phyloP scores from a whole-genome alignment of 208 protist species.

The Acanthamoeba lenticulata region DNA sequence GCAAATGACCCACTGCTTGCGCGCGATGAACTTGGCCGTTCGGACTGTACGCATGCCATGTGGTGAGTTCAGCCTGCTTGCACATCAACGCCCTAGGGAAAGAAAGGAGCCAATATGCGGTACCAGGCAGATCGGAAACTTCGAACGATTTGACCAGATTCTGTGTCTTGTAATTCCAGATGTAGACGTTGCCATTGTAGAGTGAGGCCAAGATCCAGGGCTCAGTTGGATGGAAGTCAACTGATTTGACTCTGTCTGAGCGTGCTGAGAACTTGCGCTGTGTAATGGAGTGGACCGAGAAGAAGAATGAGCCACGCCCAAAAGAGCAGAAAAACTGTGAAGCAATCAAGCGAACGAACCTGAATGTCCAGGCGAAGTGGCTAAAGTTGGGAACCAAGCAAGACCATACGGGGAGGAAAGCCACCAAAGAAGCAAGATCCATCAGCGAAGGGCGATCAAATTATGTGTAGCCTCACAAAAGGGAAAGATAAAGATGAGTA shows the following conservation, averaged over 20 bases:
- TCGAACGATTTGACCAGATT: constrained; percentile 97
- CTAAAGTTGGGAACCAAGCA: background rate
- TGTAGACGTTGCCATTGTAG: constrained; percentile 94
- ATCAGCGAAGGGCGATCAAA: background rate
- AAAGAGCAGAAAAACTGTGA: constrained; percentile 1
- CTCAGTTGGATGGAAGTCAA: constrained; percentile 98
- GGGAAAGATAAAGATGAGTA: too few relatives aligned
- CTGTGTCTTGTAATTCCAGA: constrained; percentile 98
- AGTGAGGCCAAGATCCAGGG: constrained; percentile 95
- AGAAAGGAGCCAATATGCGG: too few relatives aligned
- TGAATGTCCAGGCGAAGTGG: constrained; percentile 77
- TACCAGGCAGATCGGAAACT: constrained; percentile 92
- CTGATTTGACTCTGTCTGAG: constrained; percentile 98
- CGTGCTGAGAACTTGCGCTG: constrained; percentile 90
- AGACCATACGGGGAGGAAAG: background rate
- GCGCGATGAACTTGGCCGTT: constrained; percentile 95
- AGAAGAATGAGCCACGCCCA: background rate
- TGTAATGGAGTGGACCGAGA: background rate
- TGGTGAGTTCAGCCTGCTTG: too few relatives aligned
- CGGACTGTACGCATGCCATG: too few relatives aligned
- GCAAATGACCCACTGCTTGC: constrained; percentile 96
- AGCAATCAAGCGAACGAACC: background rate
- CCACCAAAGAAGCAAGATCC: background rate
- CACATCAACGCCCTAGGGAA: too few relatives aligned
- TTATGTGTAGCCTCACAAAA: too few relatives aligned